phyloP scores from a whole-genome alignment of 257 asterid genomes.

The Lavandula angustifolia region DNA sequence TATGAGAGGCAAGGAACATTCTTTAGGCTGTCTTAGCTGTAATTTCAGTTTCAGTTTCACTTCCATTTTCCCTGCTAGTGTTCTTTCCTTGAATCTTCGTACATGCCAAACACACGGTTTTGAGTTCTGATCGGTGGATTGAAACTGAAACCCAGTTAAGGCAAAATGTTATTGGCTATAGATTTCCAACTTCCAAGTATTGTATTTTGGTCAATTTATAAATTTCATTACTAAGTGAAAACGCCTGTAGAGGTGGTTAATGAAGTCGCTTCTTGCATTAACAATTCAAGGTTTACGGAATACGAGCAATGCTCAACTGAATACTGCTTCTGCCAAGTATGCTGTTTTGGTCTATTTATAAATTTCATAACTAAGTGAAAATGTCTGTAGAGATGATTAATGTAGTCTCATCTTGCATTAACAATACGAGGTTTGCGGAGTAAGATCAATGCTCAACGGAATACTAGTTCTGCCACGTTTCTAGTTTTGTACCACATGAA shows the following conservation, averaged over 20 bases:
- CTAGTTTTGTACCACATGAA: neutral
- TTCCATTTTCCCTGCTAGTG: neutral
- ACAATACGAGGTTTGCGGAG: constrained; percentile 12
- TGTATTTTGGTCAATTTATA: neutral
- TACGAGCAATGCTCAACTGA: constrained; percentile 11
- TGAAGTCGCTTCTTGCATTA: constrained; percentile 3
- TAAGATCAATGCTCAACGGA: constrained; percentile 12
- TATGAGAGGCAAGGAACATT: neutral
- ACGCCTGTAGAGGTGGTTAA: neutral
- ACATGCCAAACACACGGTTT: neutral
- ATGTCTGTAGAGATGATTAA: neutral
- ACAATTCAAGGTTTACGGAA: constrained; percentile 13
- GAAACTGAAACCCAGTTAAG: too few species aligned
- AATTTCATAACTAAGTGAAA: neutral
- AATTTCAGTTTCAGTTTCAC: neutral
- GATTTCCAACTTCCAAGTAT: neutral
- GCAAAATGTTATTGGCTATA: neutral
- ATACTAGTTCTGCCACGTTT: constrained; percentile 12
- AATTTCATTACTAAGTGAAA: neutral
- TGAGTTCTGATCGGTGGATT: neutral
- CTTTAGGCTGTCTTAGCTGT: neutral
- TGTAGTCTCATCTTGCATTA: constrained; percentile 3
- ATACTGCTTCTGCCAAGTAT: constrained; percentile 12
- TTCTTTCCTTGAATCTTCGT: neutral
- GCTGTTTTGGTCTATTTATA: neutral